Percentiles rank a stretch among this genome's conserved stretches.
These are phyloP conservation scores for Coemansia reversa DNA, from an alignment of 192 early-diverging fungal species.

Conservation along the genomic window DNA sequence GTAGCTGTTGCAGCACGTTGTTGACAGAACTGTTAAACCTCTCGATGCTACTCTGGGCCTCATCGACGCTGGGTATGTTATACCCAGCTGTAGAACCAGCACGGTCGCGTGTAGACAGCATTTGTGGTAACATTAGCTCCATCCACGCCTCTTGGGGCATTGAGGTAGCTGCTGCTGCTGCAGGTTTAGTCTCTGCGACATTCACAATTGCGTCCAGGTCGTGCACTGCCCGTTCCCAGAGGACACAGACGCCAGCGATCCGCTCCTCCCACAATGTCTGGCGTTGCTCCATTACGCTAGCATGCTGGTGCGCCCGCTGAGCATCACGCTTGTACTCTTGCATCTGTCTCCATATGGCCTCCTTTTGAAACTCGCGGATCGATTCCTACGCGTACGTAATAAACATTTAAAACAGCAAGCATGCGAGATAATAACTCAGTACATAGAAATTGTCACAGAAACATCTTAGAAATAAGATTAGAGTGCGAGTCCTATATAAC, in stretches of 20 bases:
- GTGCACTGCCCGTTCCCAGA: constrained; percentile 56
- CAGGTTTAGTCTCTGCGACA: not conserved
- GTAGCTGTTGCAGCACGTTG: constrained; percentile 34
- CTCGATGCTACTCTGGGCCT: constrained; percentile 26
- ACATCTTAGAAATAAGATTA: constrained; percentile 1
- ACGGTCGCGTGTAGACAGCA: constrained; percentile 13
- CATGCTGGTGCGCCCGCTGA: constrained; percentile 46
- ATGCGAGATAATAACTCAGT: not conserved
- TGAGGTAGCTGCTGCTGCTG: not conserved
- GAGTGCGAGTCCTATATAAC: not conserved
- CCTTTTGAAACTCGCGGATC: constrained; percentile 62
- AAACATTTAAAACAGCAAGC: not conserved
- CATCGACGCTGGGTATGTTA: not conserved
- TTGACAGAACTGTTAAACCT: constrained; percentile 40
- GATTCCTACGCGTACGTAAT: constrained; percentile 29
- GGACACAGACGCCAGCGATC: constrained; percentile 42
- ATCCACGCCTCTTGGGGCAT: constrained; percentile 25
- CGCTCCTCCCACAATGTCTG: constrained; percentile 48
- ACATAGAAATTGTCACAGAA: not conserved
- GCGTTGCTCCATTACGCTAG: constrained; percentile 49
- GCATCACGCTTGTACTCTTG: constrained; percentile 65
- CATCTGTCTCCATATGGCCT: constrained; percentile 67
- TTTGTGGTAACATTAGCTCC: constrained; percentile 27
- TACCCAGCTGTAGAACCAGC: not conserved
- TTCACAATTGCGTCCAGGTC: constrained; percentile 39